Evolutionary conservation across 1,284 basidiomycete species (phyloP), one percentile per base, ranked within the genome.

Genomic region (Megacollybia platyphylla): DNA sequence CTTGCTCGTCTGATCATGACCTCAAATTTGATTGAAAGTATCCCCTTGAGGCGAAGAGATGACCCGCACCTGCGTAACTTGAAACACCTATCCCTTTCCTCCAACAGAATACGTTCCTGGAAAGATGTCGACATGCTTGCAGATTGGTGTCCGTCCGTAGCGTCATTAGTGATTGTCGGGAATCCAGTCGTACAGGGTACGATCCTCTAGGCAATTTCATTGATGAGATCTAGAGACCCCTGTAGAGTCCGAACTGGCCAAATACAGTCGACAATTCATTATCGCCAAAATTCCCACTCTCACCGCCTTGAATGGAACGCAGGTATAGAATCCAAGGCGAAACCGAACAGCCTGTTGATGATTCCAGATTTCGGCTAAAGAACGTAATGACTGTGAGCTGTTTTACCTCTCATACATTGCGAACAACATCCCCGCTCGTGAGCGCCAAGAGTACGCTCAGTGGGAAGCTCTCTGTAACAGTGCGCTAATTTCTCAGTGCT

Each of bases 371-470:
- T 72, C 79, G 4, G 44, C 59, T 6, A 75, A 72, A 47, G 90
- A 94, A 56, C 70, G 93, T 30, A 67, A 62, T n/a, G 93, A 97
- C 53, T 79, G 84, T 40, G 92, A 97, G 60, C 60, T 89, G 34
- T 87, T 84, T 55, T 94, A 92, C 60, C 64, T 93, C 42, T 79
- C 79, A 29, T 69, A 65, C 52, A 64, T 82, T 48, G 63, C 66
- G 41, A 71, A 69, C 40, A 59, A 70, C 36, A 54, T 58, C 36
- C 57, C 54, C 20, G 70, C 74, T 15, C 63, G 67, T 20, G 66
- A 65, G 45, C 67, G 70, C 43, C 50, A 51, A 42, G 58, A 62
- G 48, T 78, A 86, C 52, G 79, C 79, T 30, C 76, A 71, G 43
- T 87, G 80, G 78, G 52, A 55, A 30, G 63, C 63, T 32, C 62